phyloP scores from a whole-genome alignment of 345 rosid genomes.

The Excoecaria agallocha region DNA sequence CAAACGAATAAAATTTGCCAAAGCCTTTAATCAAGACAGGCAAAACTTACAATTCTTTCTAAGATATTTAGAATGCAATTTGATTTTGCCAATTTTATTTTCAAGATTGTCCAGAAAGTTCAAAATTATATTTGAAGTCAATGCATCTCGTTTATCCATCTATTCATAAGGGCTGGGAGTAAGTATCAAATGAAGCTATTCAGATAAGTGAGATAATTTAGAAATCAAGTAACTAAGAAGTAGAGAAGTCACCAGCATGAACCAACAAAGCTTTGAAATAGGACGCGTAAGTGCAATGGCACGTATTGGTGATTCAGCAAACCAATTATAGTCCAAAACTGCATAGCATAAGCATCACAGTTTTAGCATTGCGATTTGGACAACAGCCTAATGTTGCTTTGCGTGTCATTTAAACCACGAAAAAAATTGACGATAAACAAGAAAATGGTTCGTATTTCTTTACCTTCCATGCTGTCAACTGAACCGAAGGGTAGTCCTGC shows the following conservation, averaged over 20 bases:
- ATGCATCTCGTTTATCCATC: background rate
- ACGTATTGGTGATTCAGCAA: slow-evolving; percentile 83
- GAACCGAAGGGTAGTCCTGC: slow-evolving; percentile 63
- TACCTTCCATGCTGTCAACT: slow-evolving; percentile 93
- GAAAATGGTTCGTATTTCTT: background rate
- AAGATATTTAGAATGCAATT: too few relatives aligned
- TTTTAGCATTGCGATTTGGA: background rate
- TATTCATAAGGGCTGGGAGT: background rate
- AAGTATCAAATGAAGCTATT: background rate
- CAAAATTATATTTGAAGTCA: too few relatives aligned
- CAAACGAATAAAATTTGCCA: too few relatives aligned
- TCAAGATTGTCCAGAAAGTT: too few relatives aligned
- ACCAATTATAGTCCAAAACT: slow-evolving; percentile 90
- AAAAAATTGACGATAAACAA: background rate
- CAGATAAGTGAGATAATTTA: background rate
- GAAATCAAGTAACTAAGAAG: background rate
- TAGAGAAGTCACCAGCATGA: slow-evolving; percentile 64
- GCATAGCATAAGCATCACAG: slow-evolving; percentile 28
- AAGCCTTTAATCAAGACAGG: too few relatives aligned
- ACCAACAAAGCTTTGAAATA: slow-evolving; percentile 64
- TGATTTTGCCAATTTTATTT: too few relatives aligned
- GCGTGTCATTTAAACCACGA: too few relatives aligned
- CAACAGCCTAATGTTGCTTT: too few relatives aligned
- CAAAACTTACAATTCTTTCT: too few relatives aligned
- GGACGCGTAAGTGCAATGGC: slow-evolving; percentile 76